A percentile compares a stretch with the other conserved stretches of the same genome.
Conservation (phyloP, 2,329 filamentous ascomycete genomes). For the Hypoxylon sp. region DNA sequence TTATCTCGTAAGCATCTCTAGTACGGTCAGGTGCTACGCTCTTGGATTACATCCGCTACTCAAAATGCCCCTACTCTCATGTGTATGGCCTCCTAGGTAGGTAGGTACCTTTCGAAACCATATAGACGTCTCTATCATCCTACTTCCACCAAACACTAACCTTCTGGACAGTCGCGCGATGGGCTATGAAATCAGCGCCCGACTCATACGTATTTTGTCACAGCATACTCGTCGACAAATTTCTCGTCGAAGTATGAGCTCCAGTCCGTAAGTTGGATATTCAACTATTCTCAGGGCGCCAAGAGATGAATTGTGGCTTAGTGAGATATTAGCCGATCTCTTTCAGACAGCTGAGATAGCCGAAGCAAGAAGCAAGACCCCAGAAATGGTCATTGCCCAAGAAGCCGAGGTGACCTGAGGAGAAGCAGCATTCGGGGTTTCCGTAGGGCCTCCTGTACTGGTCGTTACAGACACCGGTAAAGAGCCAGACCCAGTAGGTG, state of each 20-base stretch:
- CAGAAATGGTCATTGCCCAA: constrained; percentile 4
- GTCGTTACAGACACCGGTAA: constrained; percentile 1
- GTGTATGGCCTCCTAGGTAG: not conserved
- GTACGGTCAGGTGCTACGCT: not conserved
- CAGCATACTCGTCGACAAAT: not conserved
- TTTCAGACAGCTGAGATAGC: not conserved
- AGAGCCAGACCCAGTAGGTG: constrained; percentile 5
- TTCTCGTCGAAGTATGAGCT: not conserved
- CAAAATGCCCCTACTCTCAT: not conserved
- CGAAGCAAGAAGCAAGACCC: constrained; percentile 7
- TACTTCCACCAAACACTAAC: too few relatives aligned
- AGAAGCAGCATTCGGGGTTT: constrained; percentile 14
- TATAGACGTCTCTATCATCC: not conserved
- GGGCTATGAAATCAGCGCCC: not conserved
- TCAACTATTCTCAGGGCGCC: not conserved
- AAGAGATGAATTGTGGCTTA: not conserved
- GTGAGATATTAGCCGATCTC: not conserved
- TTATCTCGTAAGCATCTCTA: not conserved
- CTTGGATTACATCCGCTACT: not conserved
- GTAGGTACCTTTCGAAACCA: not conserved
- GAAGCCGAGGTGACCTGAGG: not conserved
- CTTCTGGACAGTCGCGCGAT: too few relatives aligned
- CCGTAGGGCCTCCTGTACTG: not conserved
- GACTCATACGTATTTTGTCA: not conserved
- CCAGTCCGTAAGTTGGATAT: not conserved